A percentile compares a stretch with the other conserved stretches of the same genome.
Evolutionary conservation across 192 early-diverging fungal genomes (phyloP).

Genomic region (Phlyctochytrium arcticum): DNA sequence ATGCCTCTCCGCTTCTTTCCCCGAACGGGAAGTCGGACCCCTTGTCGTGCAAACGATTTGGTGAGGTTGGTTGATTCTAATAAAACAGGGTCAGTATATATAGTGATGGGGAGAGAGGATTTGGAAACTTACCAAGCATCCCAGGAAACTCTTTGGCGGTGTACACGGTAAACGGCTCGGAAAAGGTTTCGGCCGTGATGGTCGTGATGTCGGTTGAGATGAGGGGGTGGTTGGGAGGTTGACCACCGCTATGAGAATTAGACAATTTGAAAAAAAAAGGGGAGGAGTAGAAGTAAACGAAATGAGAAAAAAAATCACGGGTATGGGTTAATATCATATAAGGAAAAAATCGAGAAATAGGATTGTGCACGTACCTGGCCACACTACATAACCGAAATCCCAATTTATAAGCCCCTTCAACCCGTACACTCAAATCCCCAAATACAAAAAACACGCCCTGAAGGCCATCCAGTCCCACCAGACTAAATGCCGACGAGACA

Average conservation of each 20-base stretch:
- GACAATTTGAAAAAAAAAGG: background rate
- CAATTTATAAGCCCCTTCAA: conserved; percentile 29
- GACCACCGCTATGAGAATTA: background rate
- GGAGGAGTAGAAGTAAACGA: no score
- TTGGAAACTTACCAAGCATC: conserved; percentile 15
- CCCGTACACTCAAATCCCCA: conserved; percentile 37
- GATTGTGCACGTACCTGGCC: conserved; percentile 10
- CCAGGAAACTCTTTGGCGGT: conserved; percentile 37
- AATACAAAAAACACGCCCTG: conserved; percentile 45
- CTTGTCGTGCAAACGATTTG: conserved; percentile 31
- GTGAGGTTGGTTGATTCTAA: conserved; percentile 29
- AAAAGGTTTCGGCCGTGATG: background rate
- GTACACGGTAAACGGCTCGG: conserved; percentile 28
- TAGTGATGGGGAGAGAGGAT: background rate
- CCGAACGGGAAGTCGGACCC: conserved; percentile 16
- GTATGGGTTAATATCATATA: background rate
- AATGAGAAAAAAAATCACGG: background rate
- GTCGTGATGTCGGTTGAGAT: conserved; percentile 12
- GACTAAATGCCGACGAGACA: background rate
- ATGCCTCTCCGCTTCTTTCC: conserved; percentile 2
- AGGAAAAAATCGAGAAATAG: background rate
- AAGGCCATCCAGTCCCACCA: conserved; percentile 21
- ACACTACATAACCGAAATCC: conserved; percentile 28
- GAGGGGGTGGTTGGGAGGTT: background rate
- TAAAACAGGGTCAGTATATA: background rate